Conservation (phyloP, 148 eudicot genomes). For the Persicaria maculosa region DNA sequence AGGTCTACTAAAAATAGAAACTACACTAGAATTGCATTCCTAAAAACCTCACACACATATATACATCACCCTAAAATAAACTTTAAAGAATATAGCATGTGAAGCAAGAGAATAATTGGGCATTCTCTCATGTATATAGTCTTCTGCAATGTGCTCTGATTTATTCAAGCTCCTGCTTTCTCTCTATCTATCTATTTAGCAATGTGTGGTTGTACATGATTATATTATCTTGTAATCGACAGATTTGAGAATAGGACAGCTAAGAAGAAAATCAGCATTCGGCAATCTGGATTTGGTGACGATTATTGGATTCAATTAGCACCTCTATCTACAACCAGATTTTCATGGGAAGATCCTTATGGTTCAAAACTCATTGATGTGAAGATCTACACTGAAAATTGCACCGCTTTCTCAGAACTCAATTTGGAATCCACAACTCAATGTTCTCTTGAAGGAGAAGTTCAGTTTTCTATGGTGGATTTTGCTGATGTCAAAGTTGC, state of each 20-base stretch:
- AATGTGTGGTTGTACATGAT: background rate
- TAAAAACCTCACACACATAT: background rate
- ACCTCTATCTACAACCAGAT: slow-evolving; percentile 70
- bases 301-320: slow-evolving; percentile 56
- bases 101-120: background rate
- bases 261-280: slow-evolving; percentile 46
- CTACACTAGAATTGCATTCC: background rate
- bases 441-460: slow-evolving; percentile 35
- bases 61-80: background rate
- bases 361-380: slow-evolving; percentile 60
- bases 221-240: slow-evolving; percentile 8
- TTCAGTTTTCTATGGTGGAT: slow-evolving; percentile 45
- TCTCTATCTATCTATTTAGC: background rate
- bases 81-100: background rate
- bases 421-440: slow-evolving; percentile 48
- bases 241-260: slow-evolving; percentile 90
- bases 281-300: slow-evolving; percentile 79
- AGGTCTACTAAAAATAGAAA: background rate
- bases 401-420: slow-evolving; percentile 27
- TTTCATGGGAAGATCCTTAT: slow-evolving; percentile 88
- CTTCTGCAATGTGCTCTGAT: slow-evolving; percentile 6
- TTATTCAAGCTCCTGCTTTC: slow-evolving; percentile 1
- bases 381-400: slow-evolving; percentile 32
- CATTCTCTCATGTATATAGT: background rate
- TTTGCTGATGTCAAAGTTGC: slow-evolving; percentile 59